Base-by-base conservation (phyloP, 805 yeast species). In the Wickerhamomyces ciferrii region DNA sequence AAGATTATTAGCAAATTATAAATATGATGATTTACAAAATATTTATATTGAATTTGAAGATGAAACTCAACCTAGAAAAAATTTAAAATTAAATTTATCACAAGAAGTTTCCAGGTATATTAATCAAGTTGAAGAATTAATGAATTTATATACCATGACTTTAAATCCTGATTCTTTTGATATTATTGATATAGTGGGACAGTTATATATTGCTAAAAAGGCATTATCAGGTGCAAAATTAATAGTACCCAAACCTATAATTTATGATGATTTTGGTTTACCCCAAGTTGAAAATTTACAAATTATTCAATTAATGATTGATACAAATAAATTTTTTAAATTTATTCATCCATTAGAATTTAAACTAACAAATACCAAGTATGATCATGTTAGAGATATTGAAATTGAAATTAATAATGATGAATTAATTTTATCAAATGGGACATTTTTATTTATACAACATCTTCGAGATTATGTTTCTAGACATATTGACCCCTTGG, bases 1-100 rank as follows among this genome's bases (percentile, higher is more conserved):
- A 38, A 48, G 52, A 36, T 48, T 58, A 6, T 51, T 58, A 50
- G 46, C 53, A 11, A 47, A 52, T 27, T 54, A 53, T 47, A 45
- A 48, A 17, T 44, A 50, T 13, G 48, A 46, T 18, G 44, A 48
- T 20, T 46, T 54, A 7, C 39, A 48, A 5, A 48, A 49, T 34
- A 38, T 54, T 5, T 52, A 52, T 21, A 41, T 56, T 14, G 42
- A 43, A 20, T 44, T 49, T 4, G 58, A 51, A 9, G 51, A 53
- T 6, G 44, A 46, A 5, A 35, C 10, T 31, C 13, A 13, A 49
- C 20, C 45, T 49, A 9, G 41, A 50, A 2, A 29, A 48, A 44
- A 46, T 34, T 43, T 41, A 14, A 21, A 8, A 48, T 48, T 5
- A 35, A 43, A 21, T 45, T 50, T 58, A 52, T 44, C 48, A 52